These are phyloP conservation scores for Russula lepida DNA, from an alignment of 768 basidiomycete species.

Conservation along the genomic window DNA sequence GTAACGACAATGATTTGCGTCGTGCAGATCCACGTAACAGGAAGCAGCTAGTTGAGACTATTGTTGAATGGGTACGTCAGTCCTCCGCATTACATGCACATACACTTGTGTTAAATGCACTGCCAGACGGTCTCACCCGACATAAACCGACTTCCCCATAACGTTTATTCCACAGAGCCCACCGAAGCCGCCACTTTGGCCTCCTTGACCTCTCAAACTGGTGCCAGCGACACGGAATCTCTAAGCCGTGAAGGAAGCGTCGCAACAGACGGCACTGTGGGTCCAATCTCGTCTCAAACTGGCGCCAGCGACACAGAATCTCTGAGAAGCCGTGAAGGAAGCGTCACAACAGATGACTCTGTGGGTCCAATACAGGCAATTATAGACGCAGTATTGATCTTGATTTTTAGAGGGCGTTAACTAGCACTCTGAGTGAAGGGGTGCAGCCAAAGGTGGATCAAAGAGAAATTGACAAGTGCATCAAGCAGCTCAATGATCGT, in stretches of 20 bases:
- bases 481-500: not conserved
- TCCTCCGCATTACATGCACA: no score
- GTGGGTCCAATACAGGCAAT: no score
- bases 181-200: no score
- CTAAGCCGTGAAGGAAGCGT: no score
- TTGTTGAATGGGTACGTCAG: conserved; percentile 17
- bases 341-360: not conserved
- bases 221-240: not conserved
- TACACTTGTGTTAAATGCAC: no score
- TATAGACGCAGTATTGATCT: no score
- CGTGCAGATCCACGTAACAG: conserved; percentile 7
- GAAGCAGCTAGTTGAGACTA: not conserved
- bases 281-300: no score
- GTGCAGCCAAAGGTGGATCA: no score
- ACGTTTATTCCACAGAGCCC: no score
- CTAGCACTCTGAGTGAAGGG: not conserved
- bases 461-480: not conserved
- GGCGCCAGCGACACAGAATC: not conserved
- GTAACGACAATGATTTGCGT: conserved; percentile 6
- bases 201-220: not conserved
- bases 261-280: no score
- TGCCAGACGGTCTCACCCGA: not conserved
- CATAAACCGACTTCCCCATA: not conserved
- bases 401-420: not conserved
- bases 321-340: not conserved